Evolutionary conservation across 768 basidiomycete genomes (phyloP).

Genomic region (Leucosporidium yakuticum): DNA sequence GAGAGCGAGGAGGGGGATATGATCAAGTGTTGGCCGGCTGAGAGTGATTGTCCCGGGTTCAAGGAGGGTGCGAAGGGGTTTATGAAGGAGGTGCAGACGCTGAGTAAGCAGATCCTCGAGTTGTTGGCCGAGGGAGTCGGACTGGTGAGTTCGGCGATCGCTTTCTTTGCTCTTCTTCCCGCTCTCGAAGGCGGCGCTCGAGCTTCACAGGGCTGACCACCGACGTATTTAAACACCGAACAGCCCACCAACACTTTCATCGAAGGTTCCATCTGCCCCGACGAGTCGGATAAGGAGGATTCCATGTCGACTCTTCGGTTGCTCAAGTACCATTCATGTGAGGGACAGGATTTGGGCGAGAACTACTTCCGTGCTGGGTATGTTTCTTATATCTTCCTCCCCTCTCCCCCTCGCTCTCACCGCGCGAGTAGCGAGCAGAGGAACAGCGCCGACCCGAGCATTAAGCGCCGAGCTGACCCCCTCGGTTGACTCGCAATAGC

Average conservation of each 20-base stretch:
- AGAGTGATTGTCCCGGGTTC: conserved; percentile 34
- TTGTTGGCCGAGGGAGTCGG: conserved; percentile 39
- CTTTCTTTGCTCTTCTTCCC: too few species aligned
- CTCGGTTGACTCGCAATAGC: neutral
- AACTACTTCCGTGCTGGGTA: conserved; percentile 38
- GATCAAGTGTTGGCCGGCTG: conserved; percentile 32
- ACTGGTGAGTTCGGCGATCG: conserved; percentile 8
- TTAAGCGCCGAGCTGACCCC: neutral
- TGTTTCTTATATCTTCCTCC: neutral
- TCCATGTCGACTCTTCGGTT: conserved; percentile 36
- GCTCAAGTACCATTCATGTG: conserved; percentile 38
- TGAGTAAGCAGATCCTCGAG: conserved; percentile 38
- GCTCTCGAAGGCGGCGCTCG: neutral
- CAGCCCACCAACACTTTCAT: conserved; percentile 37
- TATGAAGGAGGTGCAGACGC: conserved; percentile 33
- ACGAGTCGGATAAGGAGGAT: conserved; percentile 32
- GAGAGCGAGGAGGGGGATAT: conserved; percentile 17
- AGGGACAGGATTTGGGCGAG: conserved; percentile 34
- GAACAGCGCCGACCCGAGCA: too few species aligned
- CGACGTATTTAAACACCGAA: neutral
- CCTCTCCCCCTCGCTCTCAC: neutral
- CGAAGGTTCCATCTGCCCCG: conserved; percentile 30
- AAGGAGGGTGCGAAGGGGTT: conserved; percentile 22
- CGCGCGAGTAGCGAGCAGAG: neutral
- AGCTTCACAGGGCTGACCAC: too few species aligned